Evolutionary conservation across 306 rosid species (phyloP), one percentile per base, ranked within the genome.

Genomic region (Begonia fuchsioides): DNA sequence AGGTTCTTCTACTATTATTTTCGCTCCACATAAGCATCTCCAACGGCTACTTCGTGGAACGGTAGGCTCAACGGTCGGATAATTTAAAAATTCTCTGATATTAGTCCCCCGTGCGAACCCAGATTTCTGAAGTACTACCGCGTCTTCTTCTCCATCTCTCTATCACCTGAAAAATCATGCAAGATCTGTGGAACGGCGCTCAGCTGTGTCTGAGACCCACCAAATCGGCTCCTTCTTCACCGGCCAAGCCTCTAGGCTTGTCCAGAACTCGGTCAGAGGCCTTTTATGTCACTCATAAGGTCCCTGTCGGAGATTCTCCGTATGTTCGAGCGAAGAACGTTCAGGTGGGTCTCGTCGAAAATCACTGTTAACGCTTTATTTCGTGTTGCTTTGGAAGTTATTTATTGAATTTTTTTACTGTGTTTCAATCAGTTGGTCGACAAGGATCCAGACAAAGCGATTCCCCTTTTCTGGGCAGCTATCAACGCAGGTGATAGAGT

Each of bases 401-500:
- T 7, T 49, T 44, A 5, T 7, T 35, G 13, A 0, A 1, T 15
- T 39, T 19, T 18, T 9, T 43, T 20, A 3, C 1, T 51, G 40
- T 15, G 9, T 6, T 52, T 16, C 15, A 19, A 61, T 58, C 62
- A 92, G 98, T 65, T 92, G 63, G 96, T 92, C 53, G 94, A 75
- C 11, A 92, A 92, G 87, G 98, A 92, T 51, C 98, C 98, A 1
- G 98, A 85, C 64, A 82, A 80, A 75, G 93, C 96, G 2, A 82
- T 92, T 56, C 96, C 98, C 0, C 64, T 90, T 53, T 90, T 90
- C 52, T 90, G 98, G 98, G 85, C 98, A 1, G 96, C 98, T 50
- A 90, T 90, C 44, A 90, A 90, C 38, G 81, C 98, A 0, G 96
- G 98, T 46, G 98, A 90, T 44, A 82, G 98, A 63, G 98, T 90